Evolutionary conservation across 2,329 filamentous ascomycete genomes (phyloP).

Genomic region (Diplocarpon mali): DNA sequence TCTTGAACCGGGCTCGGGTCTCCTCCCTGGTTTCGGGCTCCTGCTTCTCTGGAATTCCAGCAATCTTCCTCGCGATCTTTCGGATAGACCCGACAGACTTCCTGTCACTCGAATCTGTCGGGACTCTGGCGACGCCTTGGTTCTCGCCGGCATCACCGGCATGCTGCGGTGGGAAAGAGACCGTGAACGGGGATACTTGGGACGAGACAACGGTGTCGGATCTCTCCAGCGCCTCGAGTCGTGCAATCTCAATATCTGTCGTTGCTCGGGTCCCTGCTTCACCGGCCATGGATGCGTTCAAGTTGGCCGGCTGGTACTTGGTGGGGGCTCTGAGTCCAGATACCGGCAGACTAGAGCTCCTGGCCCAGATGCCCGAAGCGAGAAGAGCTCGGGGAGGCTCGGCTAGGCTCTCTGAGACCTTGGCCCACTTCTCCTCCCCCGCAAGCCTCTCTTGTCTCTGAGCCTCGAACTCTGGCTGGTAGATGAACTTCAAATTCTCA

Average conservation of each 20-base stretch:
- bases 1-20: neutral
- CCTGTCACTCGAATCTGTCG: neutral
- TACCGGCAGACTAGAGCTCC: neutral
- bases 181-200: neutral
- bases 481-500: neutral
- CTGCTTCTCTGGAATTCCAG: neutral
- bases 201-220: neutral
- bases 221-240: neutral
- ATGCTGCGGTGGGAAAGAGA: neutral
- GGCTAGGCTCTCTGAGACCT: neutral
- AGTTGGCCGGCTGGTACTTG: neutral
- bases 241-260: neutral
- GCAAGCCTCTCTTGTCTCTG: neutral
- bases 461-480: neutral
- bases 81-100: neutral
- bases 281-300: neutral
- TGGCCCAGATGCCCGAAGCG: neutral
- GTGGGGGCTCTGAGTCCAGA: neutral
- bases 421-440: neutral
- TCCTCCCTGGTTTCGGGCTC: neutral
- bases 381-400: neutral
- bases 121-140: neutral
- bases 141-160: neutral
- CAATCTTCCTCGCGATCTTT: neutral
- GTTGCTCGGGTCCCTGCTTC: neutral